Percentiles rank a stretch among this genome's conserved stretches.
Conservation (phyloP, 768 basidiomycete species). For the Phlebiopsis flavidoalba region DNA sequence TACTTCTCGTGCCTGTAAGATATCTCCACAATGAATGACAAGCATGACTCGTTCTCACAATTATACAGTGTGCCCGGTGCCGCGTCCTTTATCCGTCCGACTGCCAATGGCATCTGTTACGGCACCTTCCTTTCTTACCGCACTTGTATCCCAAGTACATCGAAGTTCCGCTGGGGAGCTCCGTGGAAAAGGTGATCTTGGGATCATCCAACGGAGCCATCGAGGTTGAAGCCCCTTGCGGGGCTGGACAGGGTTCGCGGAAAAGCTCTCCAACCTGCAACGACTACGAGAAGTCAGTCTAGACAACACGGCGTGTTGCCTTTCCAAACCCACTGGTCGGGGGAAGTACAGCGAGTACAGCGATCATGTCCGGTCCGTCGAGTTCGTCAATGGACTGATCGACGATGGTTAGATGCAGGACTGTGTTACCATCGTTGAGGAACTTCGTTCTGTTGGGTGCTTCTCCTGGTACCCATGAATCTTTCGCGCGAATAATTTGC, state of each 20-base stretch:
- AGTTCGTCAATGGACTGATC: slow-evolving; percentile 20
- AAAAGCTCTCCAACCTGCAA: slow-evolving; percentile 61
- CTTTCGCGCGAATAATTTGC: background rate
- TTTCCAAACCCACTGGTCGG: slow-evolving; percentile 40
- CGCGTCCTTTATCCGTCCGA: slow-evolving; percentile 79
- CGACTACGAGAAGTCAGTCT: slow-evolving; percentile 76
- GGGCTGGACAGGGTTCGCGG: slow-evolving; percentile 72
- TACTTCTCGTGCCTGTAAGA: slow-evolving; percentile 80
- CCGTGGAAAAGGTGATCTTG: slow-evolving; percentile 59
- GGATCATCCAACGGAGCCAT: slow-evolving; percentile 84
- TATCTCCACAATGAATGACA: background rate
- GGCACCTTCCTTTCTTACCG: slow-evolving; percentile 72
- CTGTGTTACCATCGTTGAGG: background rate
- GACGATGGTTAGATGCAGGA: background rate
- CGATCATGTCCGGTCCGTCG: slow-evolving; percentile 68
- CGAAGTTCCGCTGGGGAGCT: slow-evolving; percentile 49
- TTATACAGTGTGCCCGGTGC: slow-evolving; percentile 47
- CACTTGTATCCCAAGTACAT: slow-evolving; percentile 77
- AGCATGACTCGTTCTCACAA: background rate
- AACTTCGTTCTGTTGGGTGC: background rate
- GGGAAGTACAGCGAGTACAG: slow-evolving; percentile 46
- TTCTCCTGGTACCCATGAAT: background rate
- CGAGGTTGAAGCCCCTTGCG: slow-evolving; percentile 82
- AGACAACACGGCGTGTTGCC: slow-evolving; percentile 63
- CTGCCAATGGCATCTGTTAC: slow-evolving; percentile 43